Percentiles rank a stretch among this genome's conserved stretches.
phyloP scores from a whole-genome alignment of 2,329 filamentous ascomycete species.

The Trichophyton benhamiae region DNA sequence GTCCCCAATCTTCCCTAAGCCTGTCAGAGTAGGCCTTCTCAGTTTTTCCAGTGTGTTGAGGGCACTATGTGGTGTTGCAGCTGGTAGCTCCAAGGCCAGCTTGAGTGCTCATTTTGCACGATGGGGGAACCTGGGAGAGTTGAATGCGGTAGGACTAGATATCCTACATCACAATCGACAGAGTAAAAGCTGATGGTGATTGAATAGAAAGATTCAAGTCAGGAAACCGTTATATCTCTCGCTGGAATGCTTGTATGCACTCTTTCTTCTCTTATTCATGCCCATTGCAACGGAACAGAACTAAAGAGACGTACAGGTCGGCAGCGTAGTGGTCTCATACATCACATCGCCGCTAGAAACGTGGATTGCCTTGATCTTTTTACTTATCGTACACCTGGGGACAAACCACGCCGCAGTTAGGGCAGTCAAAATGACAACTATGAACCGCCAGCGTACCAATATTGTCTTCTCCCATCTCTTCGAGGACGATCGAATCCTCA shows the following conservation, averaged over 20 bases:
- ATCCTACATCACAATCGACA: background rate
- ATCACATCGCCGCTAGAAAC: constrained; percentile 61
- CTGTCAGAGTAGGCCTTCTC: constrained; percentile 44
- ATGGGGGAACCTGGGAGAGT: constrained; percentile 75
- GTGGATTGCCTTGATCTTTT: constrained; percentile 56
- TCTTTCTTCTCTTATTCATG: background rate
- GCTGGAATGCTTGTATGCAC: constrained; percentile 61
- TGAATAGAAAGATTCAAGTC: constrained; percentile 67
- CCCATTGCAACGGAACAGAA: background rate
- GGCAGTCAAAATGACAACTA: constrained; percentile 65
- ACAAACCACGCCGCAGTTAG: constrained; percentile 81
- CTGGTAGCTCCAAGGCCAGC: constrained; percentile 78
- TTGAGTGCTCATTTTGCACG: constrained; percentile 84
- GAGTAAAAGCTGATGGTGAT: constrained; percentile 8
- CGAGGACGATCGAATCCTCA: constrained; percentile 31
- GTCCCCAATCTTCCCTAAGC: constrained; percentile 57
- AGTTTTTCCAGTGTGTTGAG: constrained; percentile 50
- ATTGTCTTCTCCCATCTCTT: constrained; percentile 56
- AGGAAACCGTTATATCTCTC: constrained; percentile 85
- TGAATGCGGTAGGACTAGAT: constrained; percentile 58
- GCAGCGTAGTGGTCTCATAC: constrained; percentile 66
- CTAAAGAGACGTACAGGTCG: constrained; percentile 37
- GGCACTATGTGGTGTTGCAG: constrained; percentile 75
- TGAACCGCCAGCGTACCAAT: constrained; percentile 78
- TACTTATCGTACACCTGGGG: constrained; percentile 64